These are phyloP conservation scores for Spergularia bocconei DNA, from an alignment of 148 eudicot genomes.

Conservation along the genomic window DNA sequence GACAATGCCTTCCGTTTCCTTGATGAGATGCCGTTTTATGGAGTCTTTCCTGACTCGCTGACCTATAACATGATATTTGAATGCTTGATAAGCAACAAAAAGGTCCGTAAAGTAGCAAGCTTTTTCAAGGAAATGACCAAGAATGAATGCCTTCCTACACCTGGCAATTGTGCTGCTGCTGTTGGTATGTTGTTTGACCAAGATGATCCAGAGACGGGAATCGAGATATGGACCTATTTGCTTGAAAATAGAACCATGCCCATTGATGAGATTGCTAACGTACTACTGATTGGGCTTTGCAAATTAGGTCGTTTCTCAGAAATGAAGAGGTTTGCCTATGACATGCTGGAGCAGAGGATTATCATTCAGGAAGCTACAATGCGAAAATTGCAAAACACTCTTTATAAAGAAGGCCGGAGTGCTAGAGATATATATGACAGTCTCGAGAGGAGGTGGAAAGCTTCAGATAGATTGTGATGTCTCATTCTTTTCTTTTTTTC, in stretches of 20 bases:
- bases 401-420: constrained; percentile 46
- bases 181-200: constrained; percentile 55
- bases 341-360: constrained; percentile 61
- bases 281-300: constrained; percentile 60
- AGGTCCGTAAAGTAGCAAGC: constrained; percentile 54
- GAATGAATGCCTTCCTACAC: constrained; percentile 68
- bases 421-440: constrained; percentile 51
- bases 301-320: constrained; percentile 53
- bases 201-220: constrained; percentile 77
- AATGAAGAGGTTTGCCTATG: constrained; percentile 51
- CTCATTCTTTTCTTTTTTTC: not conserved
- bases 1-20: constrained; percentile 62
- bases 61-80: constrained; percentile 73
- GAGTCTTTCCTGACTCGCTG: constrained; percentile 69
- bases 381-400: constrained; percentile 53
- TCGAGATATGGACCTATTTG: constrained; percentile 73
- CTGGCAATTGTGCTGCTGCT: constrained; percentile 57
- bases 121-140: constrained; percentile 76
- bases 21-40: constrained; percentile 69
- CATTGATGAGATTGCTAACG: constrained; percentile 61
- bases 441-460: constrained; percentile 64
- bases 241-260: constrained; percentile 42
- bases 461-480: constrained; percentile 31
- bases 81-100: constrained; percentile 65
- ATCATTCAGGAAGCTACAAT: constrained; percentile 64